These are phyloP conservation scores for Fraxinus americana DNA, from an alignment of 257 asterid genomes.

Conservation along the genomic window DNA sequence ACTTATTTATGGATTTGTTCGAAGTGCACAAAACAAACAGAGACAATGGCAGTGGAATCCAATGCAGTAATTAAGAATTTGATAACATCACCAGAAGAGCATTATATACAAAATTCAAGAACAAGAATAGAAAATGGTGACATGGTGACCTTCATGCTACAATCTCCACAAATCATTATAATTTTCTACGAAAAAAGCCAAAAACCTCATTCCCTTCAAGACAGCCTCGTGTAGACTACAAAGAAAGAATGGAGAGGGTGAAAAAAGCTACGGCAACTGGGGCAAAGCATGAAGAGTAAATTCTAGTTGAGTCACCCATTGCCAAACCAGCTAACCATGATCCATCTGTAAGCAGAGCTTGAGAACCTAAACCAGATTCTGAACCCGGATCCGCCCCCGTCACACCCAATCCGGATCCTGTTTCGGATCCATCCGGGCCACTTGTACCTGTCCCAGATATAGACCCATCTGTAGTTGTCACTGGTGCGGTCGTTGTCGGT, in stretches of 20 bases:
- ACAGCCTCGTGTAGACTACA: constrained; percentile 27
- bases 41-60: not conserved
- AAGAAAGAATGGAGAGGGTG: constrained; percentile 27
- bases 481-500: constrained; percentile 42
- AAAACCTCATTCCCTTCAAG: constrained; percentile 32
- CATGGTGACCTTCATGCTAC: constrained; percentile 16
- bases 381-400: constrained; percentile 36
- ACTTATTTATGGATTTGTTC: too few relatives aligned
- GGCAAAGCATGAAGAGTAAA: constrained; percentile 30
- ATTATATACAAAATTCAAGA: constrained; percentile 30
- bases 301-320: constrained; percentile 68
- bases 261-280: constrained; percentile 25
- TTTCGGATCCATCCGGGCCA: constrained; percentile 32
- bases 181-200: constrained; percentile 28
- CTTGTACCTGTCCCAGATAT: constrained; percentile 22
- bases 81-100: constrained; percentile 9
- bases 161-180: constrained; percentile 24
- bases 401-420: constrained; percentile 34
- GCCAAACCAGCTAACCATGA: constrained; percentile 91
- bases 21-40: too few relatives aligned
- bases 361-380: constrained; percentile 50
- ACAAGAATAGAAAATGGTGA: too few relatives aligned
- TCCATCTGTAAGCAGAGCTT: constrained; percentile 61
- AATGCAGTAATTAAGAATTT: constrained; percentile 10
- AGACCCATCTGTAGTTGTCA: constrained; percentile 36